Evolutionary conservation across 2,329 filamentous ascomycete genomes (phyloP).

Genomic region (Lojkania enalia): DNA sequence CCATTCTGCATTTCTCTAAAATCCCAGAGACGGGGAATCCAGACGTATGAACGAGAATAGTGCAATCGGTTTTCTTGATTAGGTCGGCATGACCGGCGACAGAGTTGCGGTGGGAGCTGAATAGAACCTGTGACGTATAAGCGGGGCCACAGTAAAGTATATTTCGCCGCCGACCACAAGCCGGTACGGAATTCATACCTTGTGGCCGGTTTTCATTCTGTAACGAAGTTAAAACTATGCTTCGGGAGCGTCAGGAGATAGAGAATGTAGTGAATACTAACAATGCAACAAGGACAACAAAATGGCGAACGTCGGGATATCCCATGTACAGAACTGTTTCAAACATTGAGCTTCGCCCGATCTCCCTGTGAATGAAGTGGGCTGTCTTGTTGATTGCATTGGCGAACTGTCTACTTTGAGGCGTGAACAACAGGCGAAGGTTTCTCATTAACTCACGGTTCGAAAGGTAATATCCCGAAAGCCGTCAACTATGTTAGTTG

Average conservation of each 20-base stretch:
- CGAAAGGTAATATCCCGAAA: conserved; percentile 39
- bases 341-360: conserved; percentile 34
- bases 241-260: background rate
- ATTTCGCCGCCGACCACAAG: no score
- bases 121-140: conserved; percentile 22
- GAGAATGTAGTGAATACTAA: conserved; percentile 14
- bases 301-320: conserved; percentile 44
- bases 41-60: conserved; percentile 29
- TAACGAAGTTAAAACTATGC: background rate
- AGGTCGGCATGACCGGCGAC: conserved; percentile 30
- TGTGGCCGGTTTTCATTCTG: conserved; percentile 50
- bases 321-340: conserved; percentile 35
- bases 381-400: conserved; percentile 40
- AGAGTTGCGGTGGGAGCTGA: conserved; percentile 32
- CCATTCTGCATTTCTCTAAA: conserved; percentile 27
- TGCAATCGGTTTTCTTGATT: conserved; percentile 29
- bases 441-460: conserved; percentile 21
- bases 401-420: conserved; percentile 24
- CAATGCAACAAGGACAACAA: conserved; percentile 45
- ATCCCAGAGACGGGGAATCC: conserved; percentile 28
- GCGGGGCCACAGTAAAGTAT: background rate
- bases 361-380: conserved; percentile 33
- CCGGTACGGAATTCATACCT: conserved; percentile 23
- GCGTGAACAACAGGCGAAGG: conserved; percentile 28
- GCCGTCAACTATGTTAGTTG: conserved; percentile 21